These are phyloP conservation scores for Fraxinus floribunda DNA, from an alignment of 305 asterid genomes.

Conservation along the genomic window DNA sequence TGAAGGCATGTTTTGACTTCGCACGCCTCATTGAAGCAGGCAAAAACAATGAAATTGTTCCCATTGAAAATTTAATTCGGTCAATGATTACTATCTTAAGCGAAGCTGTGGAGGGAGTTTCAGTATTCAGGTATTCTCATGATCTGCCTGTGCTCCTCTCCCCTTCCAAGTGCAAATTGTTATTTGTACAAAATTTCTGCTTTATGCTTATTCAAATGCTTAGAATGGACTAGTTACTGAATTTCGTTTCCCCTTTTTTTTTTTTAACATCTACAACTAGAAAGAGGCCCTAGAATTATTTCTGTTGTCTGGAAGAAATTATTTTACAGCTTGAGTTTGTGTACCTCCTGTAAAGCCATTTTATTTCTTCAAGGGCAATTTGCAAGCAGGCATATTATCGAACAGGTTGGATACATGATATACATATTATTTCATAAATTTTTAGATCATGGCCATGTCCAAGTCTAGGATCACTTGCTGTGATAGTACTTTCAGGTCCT, in stretches of 20 bases:
- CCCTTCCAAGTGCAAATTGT: conserved; percentile 8
- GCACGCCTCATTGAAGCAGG: conserved; percentile 67
- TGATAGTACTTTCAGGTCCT: conserved; percentile 4
- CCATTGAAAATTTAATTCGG: conserved; percentile 64
- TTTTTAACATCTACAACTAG: background rate
- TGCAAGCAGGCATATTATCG: background rate
- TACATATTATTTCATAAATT: background rate
- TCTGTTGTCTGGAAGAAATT: background rate
- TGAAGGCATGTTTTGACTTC: conserved; percentile 96
- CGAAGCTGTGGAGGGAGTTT: conserved; percentile 52
- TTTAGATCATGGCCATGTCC: background rate
- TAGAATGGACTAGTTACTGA: background rate
- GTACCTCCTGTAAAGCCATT: background rate
- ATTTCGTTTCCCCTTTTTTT: background rate
- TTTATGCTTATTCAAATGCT: conserved; percentile 9
- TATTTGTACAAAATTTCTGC: conserved; percentile 6
- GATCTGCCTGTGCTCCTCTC: conserved; percentile 8
- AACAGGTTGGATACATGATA: background rate
- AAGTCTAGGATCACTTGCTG: conserved; percentile 9
- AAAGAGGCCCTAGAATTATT: background rate
- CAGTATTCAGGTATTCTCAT: conserved; percentile 62
- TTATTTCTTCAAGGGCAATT: background rate
- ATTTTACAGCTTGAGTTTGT: background rate
- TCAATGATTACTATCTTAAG: conserved; percentile 57
- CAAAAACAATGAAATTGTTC: conserved; percentile 54